Conservation (phyloP, 2,329 filamentous ascomycete species). For the Alternaria angustiovoidea region DNA sequence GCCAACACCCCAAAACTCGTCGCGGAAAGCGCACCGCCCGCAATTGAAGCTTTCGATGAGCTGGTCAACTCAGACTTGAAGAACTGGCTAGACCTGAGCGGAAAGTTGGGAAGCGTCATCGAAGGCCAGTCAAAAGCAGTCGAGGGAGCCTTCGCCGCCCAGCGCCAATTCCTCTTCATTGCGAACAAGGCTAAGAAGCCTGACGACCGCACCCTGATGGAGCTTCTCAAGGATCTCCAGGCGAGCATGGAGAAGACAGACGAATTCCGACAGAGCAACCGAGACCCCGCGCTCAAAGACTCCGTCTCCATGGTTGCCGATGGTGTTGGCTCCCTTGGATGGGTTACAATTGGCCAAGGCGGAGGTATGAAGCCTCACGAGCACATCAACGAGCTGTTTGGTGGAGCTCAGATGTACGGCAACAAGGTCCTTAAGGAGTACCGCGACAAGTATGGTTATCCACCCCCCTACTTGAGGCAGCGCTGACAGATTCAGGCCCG, state of each 20-base stretch:
- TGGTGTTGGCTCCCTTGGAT: slow-evolving; percentile 86
- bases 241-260: slow-evolving; percentile 80
- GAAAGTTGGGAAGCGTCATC: slow-evolving; percentile 78
- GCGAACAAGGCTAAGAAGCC: slow-evolving; percentile 93
- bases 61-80: slow-evolving; percentile 78
- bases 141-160: slow-evolving; percentile 76
- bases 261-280: slow-evolving; percentile 82
- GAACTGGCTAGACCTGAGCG: slow-evolving; percentile 79
- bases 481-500: slow-evolving; percentile 57
- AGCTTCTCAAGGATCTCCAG: slow-evolving; percentile 87
- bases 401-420: slow-evolving; percentile 89
- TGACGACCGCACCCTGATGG: slow-evolving; percentile 74
- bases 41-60: slow-evolving; percentile 86
- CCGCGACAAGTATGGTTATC: slow-evolving; percentile 73
- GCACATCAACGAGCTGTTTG: slow-evolving; percentile 82
- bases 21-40: slow-evolving; percentile 58
- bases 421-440: slow-evolving; percentile 92
- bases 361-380: slow-evolving; percentile 74
- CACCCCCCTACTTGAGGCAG: background rate
- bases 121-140: slow-evolving; percentile 75
- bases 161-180: slow-evolving; percentile 87
- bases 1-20: slow-evolving; percentile 46
- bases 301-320: slow-evolving; percentile 89
- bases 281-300: slow-evolving; percentile 76
- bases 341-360: slow-evolving; percentile 77